phyloP scores from a whole-genome alignment of 2,329 filamentous ascomycete species.

The Nannizziopsis arthrosporioides region DNA sequence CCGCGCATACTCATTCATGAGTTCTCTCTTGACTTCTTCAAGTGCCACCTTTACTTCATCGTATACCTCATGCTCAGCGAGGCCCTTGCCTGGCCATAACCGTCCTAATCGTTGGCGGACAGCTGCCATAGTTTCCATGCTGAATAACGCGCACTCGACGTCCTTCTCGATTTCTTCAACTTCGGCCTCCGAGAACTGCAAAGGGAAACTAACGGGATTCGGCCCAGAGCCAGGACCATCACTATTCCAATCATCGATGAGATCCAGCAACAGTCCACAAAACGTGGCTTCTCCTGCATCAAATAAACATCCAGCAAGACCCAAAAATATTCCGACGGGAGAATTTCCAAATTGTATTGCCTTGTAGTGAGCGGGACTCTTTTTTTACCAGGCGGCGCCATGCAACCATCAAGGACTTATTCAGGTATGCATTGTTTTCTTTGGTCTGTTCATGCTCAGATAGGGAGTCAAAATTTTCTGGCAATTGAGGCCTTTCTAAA shows the following conservation, averaged over 20 bases:
- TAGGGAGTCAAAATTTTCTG: slow-evolving; percentile 4
- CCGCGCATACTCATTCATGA: slow-evolving; percentile 3
- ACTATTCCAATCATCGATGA: slow-evolving; percentile 1
- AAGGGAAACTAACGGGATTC: neutral
- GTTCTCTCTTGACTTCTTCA: slow-evolving; percentile 2
- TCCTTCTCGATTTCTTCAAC: slow-evolving; percentile 7
- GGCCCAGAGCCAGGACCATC: neutral
- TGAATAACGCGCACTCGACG: neutral
- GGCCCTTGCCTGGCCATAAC: slow-evolving; percentile 10
- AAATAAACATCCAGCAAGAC: slow-evolving; percentile 3
- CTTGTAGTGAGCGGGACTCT: slow-evolving; percentile 10
- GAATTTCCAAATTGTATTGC: slow-evolving; percentile 8
- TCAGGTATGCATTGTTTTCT: neutral
- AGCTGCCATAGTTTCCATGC: slow-evolving; percentile 4
- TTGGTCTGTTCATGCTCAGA: neutral
- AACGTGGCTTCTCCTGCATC: slow-evolving; percentile 4
- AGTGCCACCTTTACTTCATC: slow-evolving; percentile 4
- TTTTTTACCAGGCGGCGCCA: slow-evolving; percentile 12
- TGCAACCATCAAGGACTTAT: slow-evolving; percentile 11
- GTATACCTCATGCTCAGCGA: slow-evolving; percentile 10
- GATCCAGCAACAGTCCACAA: neutral
- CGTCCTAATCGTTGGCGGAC: slow-evolving; percentile 1
- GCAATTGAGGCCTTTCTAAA: slow-evolving; percentile 14
- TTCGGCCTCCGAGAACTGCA: slow-evolving; percentile 6
- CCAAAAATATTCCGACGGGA: neutral